phyloP scores from a whole-genome alignment of 345 rosid species.

The Melastoma malabathricum region DNA sequence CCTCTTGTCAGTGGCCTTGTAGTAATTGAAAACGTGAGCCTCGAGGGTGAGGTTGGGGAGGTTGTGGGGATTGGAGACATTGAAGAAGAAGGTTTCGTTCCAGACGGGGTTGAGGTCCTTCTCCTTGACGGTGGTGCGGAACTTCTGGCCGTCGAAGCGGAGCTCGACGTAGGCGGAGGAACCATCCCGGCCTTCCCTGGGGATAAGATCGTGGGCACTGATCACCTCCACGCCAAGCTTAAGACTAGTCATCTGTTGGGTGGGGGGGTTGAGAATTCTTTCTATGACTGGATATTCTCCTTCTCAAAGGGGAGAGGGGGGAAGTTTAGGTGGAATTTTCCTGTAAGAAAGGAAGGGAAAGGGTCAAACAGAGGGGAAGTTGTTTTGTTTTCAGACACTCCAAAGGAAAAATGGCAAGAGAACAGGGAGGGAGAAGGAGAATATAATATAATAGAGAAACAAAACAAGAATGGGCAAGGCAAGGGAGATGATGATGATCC shows the following conservation, averaged over 20 bases:
- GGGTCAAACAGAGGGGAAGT: too few relatives aligned
- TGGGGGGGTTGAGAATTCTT: too few relatives aligned
- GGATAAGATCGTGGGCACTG: constrained; percentile 55
- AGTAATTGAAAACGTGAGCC: constrained; percentile 38
- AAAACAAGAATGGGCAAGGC: too few relatives aligned
- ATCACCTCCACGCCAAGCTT: constrained; percentile 84
- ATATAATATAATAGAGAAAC: too few relatives aligned
- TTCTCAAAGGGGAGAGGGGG: too few relatives aligned
- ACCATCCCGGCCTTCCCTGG: constrained; percentile 45
- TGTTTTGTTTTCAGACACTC: too few relatives aligned
- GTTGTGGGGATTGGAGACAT: constrained; percentile 52
- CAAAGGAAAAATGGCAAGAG: not conserved
- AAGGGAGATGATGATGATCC: too few relatives aligned
- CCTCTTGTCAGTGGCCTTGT: constrained; percentile 26
- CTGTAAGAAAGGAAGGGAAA: not conserved
- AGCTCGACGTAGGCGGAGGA: constrained; percentile 65
- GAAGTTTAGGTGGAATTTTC: too few relatives aligned
- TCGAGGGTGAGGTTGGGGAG: constrained; percentile 45
- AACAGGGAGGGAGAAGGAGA: not conserved
- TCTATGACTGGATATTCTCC: too few relatives aligned
- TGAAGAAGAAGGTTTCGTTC: constrained; percentile 79
- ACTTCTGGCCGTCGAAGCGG: constrained; percentile 61
- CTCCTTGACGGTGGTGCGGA: constrained; percentile 50
- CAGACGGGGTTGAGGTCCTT: constrained; percentile 68
- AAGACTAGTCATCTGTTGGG: constrained; percentile 39